These are phyloP conservation scores for Ailanthus altissimus DNA, from an alignment of 345 rosid species.

Conservation along the genomic window DNA sequence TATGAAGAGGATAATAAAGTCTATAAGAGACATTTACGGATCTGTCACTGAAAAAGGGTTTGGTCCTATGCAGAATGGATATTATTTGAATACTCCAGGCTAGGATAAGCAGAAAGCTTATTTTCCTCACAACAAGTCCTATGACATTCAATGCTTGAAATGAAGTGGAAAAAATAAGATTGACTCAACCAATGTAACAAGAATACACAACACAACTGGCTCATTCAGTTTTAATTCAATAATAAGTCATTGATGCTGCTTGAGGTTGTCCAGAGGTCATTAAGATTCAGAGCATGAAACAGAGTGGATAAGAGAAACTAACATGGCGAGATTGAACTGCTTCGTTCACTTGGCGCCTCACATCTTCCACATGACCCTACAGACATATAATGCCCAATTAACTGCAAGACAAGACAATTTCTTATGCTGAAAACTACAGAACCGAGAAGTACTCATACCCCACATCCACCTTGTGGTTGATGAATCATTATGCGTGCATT, in stretches of 20 bases:
- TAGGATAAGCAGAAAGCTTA: not conserved
- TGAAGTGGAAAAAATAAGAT: not conserved
- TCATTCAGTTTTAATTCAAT: not conserved
- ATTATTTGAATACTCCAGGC: not conserved
- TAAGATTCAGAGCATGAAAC: not conserved
- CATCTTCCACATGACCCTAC: conserved; percentile 90
- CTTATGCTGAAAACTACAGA: not conserved
- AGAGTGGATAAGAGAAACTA: conserved; percentile 35
- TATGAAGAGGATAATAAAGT: not conserved
- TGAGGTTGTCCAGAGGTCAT: not conserved
- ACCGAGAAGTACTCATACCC: conserved; percentile 49
- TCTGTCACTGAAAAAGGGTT: not conserved
- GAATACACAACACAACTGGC: not conserved
- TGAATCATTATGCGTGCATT: conserved; percentile 92
- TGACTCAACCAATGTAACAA: conserved; percentile 8
- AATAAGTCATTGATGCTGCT: not conserved
- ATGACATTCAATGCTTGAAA: conserved; percentile 1
- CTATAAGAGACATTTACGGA: not conserved
- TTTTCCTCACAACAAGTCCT: not conserved
- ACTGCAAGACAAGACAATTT: not conserved
- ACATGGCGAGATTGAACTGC: conserved; percentile 81
- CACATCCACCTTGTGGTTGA: conserved; percentile 92
- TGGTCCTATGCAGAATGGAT: not conserved
- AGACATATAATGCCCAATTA: conserved; percentile 20
- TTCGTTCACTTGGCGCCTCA: conserved; percentile 87